These are phyloP conservation scores for Mycena belliarum DNA, from an alignment of 768 basidiomycete species.

Conservation along the genomic window DNA sequence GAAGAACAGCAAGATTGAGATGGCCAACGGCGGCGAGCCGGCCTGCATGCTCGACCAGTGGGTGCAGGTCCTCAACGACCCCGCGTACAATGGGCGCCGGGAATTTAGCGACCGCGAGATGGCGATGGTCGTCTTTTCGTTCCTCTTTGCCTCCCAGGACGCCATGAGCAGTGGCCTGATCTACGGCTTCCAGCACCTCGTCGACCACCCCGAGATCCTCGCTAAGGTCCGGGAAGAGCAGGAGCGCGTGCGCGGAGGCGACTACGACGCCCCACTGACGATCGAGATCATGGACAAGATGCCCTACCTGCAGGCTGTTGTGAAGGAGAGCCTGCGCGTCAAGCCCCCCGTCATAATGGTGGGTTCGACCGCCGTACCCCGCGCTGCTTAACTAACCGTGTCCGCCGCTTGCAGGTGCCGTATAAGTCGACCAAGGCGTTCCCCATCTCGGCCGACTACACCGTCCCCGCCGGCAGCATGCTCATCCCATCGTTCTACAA, in stretches of 20 bases:
- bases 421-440: conserved; percentile 88
- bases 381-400: conserved; percentile 1
- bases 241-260: conserved; percentile 75
- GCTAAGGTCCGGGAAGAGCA: conserved; percentile 92
- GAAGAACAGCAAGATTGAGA: conserved; percentile 72
- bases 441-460: conserved; percentile 91
- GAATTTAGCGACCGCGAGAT: conserved; percentile 95
- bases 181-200: conserved; percentile 94
- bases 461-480: conserved; percentile 89
- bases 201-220: conserved; percentile 87
- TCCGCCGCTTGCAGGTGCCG: conserved; percentile 66
- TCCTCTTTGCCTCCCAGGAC: conserved; percentile 95
- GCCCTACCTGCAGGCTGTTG: conserved; percentile 89
- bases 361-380: conserved; percentile 18
- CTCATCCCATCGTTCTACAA: conserved; percentile 93
- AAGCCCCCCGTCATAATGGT: conserved; percentile 98
- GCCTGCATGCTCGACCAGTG: conserved; percentile 93
- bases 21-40: conserved; percentile 79
- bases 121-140: conserved; percentile 95
- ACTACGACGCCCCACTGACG: conserved; percentile 74
- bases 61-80: conserved; percentile 73
- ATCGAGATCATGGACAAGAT: conserved; percentile 90
- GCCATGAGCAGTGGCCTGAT: conserved; percentile 98
- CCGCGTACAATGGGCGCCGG: conserved; percentile 69
- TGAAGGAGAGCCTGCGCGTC: conserved; percentile 90